Base-by-base conservation (phyloP, 192 early-diverging fungal genomes). In the Backusella morwellensis region DNA sequence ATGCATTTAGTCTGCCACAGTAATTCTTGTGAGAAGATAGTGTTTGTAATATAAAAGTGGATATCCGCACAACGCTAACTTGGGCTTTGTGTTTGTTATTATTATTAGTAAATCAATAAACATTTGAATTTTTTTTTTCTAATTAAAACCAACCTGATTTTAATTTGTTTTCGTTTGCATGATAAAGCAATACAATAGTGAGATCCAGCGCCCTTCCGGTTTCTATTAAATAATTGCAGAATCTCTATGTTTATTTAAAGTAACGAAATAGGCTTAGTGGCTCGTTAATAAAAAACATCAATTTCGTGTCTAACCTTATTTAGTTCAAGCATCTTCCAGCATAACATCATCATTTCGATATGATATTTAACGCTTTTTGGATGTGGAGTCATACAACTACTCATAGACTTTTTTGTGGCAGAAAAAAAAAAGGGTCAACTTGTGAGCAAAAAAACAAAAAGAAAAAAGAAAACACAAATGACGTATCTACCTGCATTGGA, bases 301-400 rank as follows among this genome's bases (percentile, higher is more conserved):
- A 34, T 32, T 82, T 50, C 19, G 19, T 50, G 47, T 21, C 72
- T 44, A 79, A 93, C 93, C 75, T 86, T 87, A 81, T 98, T 98
- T 56, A 89, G 80, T 44, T 96, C 92, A 12, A 96, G 73, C 11
- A 96, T 79, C 70, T 92, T 88, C 97, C 97, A 98, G 63, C 95
- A 91, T 21, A 97, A 80, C 88, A 95, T 93, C 50, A 94, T 81
- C 7, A 90, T 89, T 82, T 97, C 95, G 41, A 85, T 69, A 54
- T 91, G 82, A 42, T 89, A 82, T 71, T 78, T 86, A 21, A 91
- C 84, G 72, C 85, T 84, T 73, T 95, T 95, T 29, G 86, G 91
- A 4, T 91, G 88, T 9, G 92, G 89, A 54, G 93, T 93, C 4
- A 95, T 78, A 74, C 92, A 93, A 1, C 90, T 91, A 74, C 90